Evolutionary conservation across 2,329 filamentous ascomycete genomes (phyloP), one percentile per base, ranked within the genome.

Genomic region (Botrytis aclada): DNA sequence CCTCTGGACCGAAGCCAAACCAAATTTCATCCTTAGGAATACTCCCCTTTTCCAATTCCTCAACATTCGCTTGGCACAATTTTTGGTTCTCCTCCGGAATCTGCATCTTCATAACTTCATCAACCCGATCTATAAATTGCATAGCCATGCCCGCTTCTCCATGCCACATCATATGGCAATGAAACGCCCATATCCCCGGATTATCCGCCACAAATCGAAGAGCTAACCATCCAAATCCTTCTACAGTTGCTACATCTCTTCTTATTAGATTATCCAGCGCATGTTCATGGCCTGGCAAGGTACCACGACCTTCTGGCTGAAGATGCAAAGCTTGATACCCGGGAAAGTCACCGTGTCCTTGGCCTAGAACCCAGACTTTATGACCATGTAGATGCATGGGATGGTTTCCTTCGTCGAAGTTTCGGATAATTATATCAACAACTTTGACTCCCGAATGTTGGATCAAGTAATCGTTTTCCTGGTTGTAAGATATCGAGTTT

Each of bases 311-410:
- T 22, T 80, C 78, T 8, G 76, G 71, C 73, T 85, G 83, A 4
- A 85, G 75, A 9, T 80, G 81, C 0, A 85, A 75, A 5, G 75
- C 75, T 10, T 77, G 79, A 74, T 86, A 86, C 2, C 84, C 84
- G 0, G 84, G 84, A 66, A 85, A 85, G 73, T 83, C 87, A 76
- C 89, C 91, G 82, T 94, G 92, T 78, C 93, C 94, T 74, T 80
- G 79, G 6, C 79, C 80, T 2, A 81, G 73, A 29, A 89, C 83
- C 81, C 93, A 92, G 83, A 94, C 94, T 76, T 88, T 84, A 80
- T 94, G 92, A 0, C 92, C 92, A 83, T 96, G 94, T 1, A 97
- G 82, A 81, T 92, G 90, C 83, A 91, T 90, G 0, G 90, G 93
- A 78, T 94, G 92, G 14, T 89, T 90, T 60, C 93, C 84, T 74